Evolutionary conservation across 169 alveolate genomes (phyloP).

Genomic region (Toxoplasma gondii): DNA sequence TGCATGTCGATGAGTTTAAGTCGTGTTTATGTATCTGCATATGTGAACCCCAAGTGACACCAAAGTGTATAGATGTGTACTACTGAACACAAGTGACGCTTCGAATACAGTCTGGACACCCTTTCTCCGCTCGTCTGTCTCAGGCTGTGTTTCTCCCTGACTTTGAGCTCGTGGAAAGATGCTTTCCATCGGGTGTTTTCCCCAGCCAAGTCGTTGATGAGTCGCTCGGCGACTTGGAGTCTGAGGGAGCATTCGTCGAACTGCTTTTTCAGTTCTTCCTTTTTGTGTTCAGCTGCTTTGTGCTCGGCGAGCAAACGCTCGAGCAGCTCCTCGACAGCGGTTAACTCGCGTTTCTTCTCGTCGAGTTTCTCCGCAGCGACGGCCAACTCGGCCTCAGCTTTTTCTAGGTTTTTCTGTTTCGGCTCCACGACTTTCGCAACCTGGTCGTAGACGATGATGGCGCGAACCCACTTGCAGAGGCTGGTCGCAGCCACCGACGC

Average conservation of each 20-base stretch:
- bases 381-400: conserved; percentile 92
- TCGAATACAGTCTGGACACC: background rate
- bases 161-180: conserved; percentile 89
- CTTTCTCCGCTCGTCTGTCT: too few species aligned
- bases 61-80: too few species aligned
- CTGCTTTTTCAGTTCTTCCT: conserved; percentile 83
- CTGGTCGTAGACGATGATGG: conserved; percentile 92
- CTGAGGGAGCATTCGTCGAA: conserved; percentile 80
- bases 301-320: conserved; percentile 84
- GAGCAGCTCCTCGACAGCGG: conserved; percentile 87
- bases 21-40: too few species aligned
- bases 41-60: too few species aligned
- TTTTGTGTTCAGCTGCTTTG: conserved; percentile 85
- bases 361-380: conserved; percentile 88
- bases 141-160: conserved; percentile 6
- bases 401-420: conserved; percentile 88
- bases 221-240: conserved; percentile 91
- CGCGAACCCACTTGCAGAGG: conserved; percentile 93
- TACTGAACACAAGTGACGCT: background rate
- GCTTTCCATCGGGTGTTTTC: conserved; percentile 94
- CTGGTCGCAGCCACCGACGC: conserved; percentile 91
- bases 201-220: conserved; percentile 93
- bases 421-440: conserved; percentile 91
- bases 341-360: conserved; percentile 87
- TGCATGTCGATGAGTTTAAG: too few species aligned